Evolutionary conservation across 345 rosid genomes (phyloP).

Genomic region (Lepidium sativum): DNA sequence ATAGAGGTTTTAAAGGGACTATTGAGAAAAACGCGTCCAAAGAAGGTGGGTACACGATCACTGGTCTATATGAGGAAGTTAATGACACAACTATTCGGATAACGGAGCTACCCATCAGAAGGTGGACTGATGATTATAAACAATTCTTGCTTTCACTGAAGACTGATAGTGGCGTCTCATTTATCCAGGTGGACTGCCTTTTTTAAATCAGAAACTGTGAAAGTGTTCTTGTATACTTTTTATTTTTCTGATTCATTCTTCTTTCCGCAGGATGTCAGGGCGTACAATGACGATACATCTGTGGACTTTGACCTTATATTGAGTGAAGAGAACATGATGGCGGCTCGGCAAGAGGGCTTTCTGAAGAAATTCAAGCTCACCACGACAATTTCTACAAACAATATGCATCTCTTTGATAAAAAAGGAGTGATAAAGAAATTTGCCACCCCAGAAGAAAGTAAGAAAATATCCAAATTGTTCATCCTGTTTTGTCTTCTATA

Average conservation of each 20-base stretch:
- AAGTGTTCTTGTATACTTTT: neutral
- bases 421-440: conserved; percentile 72
- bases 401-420: conserved; percentile 89
- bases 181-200: conserved; percentile 43
- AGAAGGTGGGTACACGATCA: conserved; percentile 60
- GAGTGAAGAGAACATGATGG: conserved; percentile 52
- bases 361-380: conserved; percentile 75
- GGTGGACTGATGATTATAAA: conserved; percentile 85
- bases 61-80: conserved; percentile 61
- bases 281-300: conserved; percentile 35
- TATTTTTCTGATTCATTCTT: conserved; percentile 5
- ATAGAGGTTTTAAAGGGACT: conserved; percentile 73
- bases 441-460: conserved; percentile 79
- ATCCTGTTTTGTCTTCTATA: neutral
- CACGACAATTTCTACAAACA: conserved; percentile 55
- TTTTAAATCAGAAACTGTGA: neutral
- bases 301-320: conserved; percentile 43
- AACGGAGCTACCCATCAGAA: conserved; percentile 78
- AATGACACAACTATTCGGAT: conserved; percentile 56
- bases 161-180: conserved; percentile 33
- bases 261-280: conserved; percentile 40
- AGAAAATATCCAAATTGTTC: neutral
- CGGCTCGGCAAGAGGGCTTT: conserved; percentile 66
- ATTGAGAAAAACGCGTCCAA: conserved; percentile 64
- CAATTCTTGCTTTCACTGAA: conserved; percentile 44